Conservation (phyloP, 2,329 filamentous ascomycete genomes). For the Fusarium compactum region DNA sequence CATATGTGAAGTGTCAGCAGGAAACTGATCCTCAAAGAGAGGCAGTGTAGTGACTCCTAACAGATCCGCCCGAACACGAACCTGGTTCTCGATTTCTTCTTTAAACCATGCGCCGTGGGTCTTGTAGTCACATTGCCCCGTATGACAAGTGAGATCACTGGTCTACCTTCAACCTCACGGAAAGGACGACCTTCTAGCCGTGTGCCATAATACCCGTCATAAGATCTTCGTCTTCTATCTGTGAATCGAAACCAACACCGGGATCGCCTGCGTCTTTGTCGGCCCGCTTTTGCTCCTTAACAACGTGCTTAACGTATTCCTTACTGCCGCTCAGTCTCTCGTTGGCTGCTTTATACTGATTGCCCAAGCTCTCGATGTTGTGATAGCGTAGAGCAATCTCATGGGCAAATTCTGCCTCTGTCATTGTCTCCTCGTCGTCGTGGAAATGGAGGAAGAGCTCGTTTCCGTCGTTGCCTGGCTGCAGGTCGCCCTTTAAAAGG, state of each 20-base stretch:
- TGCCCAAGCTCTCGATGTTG: slow-evolving; percentile 59
- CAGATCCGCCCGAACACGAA: not conserved
- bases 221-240: slow-evolving; percentile 70
- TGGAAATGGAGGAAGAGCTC: slow-evolving; percentile 65
- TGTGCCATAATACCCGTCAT: slow-evolving; percentile 61
- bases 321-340: slow-evolving; percentile 66
- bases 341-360: slow-evolving; percentile 64
- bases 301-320: slow-evolving; percentile 65
- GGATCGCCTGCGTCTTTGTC: slow-evolving; percentile 58
- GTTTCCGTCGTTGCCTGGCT: slow-evolving; percentile 57
- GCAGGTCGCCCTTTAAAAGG: slow-evolving; percentile 66
- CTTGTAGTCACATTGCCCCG: not conserved
- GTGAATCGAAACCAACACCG: slow-evolving; percentile 58
- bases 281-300: slow-evolving; percentile 59
- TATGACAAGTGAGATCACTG: not conserved
- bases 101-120: not conserved
- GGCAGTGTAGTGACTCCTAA: not conserved
- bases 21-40: not conserved
- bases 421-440: slow-evolving; percentile 56
- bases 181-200: slow-evolving; percentile 5
- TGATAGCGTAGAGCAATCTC: slow-evolving; percentile 58
- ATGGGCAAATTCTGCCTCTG: slow-evolving; percentile 64
- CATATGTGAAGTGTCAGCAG: slow-evolving; percentile 2
- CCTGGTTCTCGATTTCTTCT: not conserved
- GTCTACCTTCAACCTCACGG: not conserved